phyloP scores from a whole-genome alignment of 2,329 filamentous ascomycete genomes.

The Ascomycota sp. region DNA sequence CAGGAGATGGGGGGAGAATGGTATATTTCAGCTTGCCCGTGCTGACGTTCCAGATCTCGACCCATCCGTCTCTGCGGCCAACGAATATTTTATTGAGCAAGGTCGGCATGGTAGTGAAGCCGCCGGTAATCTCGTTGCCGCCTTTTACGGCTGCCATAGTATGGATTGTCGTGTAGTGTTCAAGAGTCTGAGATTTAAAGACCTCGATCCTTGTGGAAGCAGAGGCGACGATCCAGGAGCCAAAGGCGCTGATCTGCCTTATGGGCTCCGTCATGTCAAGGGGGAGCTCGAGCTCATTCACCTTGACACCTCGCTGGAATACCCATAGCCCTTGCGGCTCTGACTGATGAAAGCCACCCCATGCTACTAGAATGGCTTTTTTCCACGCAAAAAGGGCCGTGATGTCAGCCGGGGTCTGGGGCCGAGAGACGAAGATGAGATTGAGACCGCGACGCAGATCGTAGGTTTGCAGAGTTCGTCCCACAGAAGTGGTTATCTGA shows the following conservation, averaged over 20 bases:
- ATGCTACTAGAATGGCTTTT: slow-evolving; percentile 72
- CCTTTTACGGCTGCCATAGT: slow-evolving; percentile 34
- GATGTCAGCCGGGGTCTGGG: slow-evolving; percentile 69
- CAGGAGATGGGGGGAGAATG: slow-evolving; percentile 52
- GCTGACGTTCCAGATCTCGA: slow-evolving; percentile 95
- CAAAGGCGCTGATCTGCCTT: slow-evolving; percentile 61
- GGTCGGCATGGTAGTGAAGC: slow-evolving; percentile 75
- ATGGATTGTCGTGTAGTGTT: slow-evolving; percentile 77
- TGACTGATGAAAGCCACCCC: slow-evolving; percentile 41
- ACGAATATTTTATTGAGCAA: slow-evolving; percentile 92
- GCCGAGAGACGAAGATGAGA: slow-evolving; percentile 79
- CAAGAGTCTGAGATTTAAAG: slow-evolving; percentile 65
- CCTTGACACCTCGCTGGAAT: slow-evolving; percentile 76
- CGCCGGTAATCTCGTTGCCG: slow-evolving; percentile 52
- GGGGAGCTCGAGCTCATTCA: slow-evolving; percentile 53
- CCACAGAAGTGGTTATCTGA: slow-evolving; percentile 90
- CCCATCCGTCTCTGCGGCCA: slow-evolving; percentile 66
- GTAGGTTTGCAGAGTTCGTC: slow-evolving; percentile 82
- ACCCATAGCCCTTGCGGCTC: slow-evolving; percentile 59
- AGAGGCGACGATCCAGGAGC: slow-evolving; percentile 76
- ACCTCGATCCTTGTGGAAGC: slow-evolving; percentile 60
- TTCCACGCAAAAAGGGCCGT: slow-evolving; percentile 81
- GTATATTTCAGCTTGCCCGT: slow-evolving; percentile 84
- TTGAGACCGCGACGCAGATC: slow-evolving; percentile 79
- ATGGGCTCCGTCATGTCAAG: slow-evolving; percentile 48